Percentiles rank a stretch among this genome's conserved stretches.
Conservation (phyloP, 2,329 filamentous ascomycete species). For the Aspergillus cejpii region DNA sequence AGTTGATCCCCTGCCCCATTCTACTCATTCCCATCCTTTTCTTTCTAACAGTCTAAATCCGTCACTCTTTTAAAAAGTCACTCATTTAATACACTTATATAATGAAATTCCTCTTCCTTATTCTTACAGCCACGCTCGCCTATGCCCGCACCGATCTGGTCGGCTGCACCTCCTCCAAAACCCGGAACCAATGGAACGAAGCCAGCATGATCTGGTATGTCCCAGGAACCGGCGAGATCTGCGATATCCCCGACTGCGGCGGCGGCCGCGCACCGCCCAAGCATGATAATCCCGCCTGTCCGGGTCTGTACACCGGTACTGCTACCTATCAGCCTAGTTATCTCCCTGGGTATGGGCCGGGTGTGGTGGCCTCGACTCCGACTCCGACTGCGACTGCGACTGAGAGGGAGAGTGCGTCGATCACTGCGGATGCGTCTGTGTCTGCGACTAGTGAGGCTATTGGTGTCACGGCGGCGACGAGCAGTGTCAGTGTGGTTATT, state of each 20-base stretch:
- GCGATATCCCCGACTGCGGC: slow-evolving; percentile 59
- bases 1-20: background rate
- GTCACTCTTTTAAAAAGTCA: background rate
- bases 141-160: slow-evolving; percentile 21
- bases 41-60: background rate
- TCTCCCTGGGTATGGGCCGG: slow-evolving; percentile 19
- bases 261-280: slow-evolving; percentile 60
- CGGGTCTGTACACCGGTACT: slow-evolving; percentile 20
- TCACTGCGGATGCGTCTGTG: background rate
- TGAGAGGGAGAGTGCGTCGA: background rate
- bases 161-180: slow-evolving; percentile 23
- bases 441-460: background rate
- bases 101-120: slow-evolving; percentile 20
- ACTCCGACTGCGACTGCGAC: slow-evolving; percentile 2
- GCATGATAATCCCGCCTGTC: slow-evolving; percentile 57
- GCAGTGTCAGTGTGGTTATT: background rate
- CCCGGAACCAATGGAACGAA: slow-evolving; percentile 22
- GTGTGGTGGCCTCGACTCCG: slow-evolving; percentile 12
- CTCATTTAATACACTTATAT: slow-evolving; percentile 1
- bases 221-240: slow-evolving; percentile 58
- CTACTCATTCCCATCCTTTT: background rate
- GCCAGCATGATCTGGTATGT: slow-evolving; percentile 49
- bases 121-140: slow-evolving; percentile 12
- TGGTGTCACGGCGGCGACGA: background rate
- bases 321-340: slow-evolving; percentile 20